Conservation (phyloP, 257 asterid species). For the Nicotiana otophora region DNA sequence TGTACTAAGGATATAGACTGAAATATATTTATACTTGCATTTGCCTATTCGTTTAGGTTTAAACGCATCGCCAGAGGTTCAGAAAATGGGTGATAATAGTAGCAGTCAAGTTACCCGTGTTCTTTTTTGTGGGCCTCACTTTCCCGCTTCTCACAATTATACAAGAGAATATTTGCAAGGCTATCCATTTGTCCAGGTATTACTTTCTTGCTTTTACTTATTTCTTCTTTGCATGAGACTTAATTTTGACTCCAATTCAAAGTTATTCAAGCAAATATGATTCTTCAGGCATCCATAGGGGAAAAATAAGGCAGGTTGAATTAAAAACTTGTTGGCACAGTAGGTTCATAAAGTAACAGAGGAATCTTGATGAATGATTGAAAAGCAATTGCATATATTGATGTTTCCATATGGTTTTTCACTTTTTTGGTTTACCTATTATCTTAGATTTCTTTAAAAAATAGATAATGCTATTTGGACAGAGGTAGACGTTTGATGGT, state of each 20-base stretch:
- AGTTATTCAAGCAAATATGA: neutral
- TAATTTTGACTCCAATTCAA: neutral
- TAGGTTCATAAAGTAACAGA: neutral
- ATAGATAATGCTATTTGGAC: neutral
- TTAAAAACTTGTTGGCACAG: neutral
- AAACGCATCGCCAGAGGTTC: constrained; percentile 31
- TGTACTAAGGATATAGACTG: neutral
- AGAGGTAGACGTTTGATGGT: neutral
- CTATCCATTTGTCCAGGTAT: constrained; percentile 57
- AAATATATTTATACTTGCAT: neutral
- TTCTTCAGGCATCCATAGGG: neutral
- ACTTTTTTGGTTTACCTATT: neutral
- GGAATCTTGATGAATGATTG: neutral
- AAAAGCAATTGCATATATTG: neutral
- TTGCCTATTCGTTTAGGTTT: constrained; percentile 15
- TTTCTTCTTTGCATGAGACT: neutral
- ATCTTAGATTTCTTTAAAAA: neutral
- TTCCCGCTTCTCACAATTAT: constrained; percentile 71
- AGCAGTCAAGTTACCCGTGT: constrained; percentile 39
- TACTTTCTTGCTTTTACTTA: constrained; percentile 8
- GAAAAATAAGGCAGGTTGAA: neutral
- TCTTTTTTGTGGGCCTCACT: constrained; percentile 79
- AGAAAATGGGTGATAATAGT: constrained; percentile 25
- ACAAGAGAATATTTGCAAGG: constrained; percentile 67
- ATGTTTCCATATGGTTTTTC: neutral